Evolutionary conservation across 2,329 filamentous ascomycete genomes (phyloP).

Genomic region (Penicillium glabrum): DNA sequence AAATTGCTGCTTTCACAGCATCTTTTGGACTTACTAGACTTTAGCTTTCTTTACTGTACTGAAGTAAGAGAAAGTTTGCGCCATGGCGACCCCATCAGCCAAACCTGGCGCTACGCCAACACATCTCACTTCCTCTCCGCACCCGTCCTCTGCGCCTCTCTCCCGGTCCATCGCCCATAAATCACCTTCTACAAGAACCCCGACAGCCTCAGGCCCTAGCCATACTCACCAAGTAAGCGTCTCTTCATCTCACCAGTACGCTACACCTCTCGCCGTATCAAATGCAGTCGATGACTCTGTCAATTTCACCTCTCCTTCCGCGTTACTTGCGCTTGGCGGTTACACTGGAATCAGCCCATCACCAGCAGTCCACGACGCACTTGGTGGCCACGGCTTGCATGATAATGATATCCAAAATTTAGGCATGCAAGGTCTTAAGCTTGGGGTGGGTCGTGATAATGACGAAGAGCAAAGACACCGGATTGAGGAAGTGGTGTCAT

Average conservation of each 20-base stretch:
- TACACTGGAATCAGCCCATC: conserved; percentile 43
- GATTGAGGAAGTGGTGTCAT: conserved; percentile 42
- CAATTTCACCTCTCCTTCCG: conserved; percentile 47
- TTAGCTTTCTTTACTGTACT: neutral
- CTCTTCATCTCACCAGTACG: conserved; percentile 42
- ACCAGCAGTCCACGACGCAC: conserved; percentile 37
- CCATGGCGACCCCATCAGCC: conserved; percentile 48
- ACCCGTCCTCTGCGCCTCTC: conserved; percentile 42
- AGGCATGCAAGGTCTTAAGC: conserved; percentile 39
- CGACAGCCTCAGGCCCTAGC: conserved; percentile 39
- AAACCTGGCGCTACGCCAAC: conserved; percentile 46
- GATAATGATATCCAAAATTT: conserved; percentile 41
- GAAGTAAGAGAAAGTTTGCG: neutral
- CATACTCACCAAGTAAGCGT: conserved; percentile 35
- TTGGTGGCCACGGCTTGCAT: conserved; percentile 38
- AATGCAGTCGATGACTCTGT: conserved; percentile 42
- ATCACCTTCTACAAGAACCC: conserved; percentile 47
- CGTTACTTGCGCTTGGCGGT: conserved; percentile 44
- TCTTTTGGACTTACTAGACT: neutral
- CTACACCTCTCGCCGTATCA: conserved; percentile 42
- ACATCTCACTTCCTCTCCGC: conserved; percentile 45
- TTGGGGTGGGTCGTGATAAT: conserved; percentile 37
- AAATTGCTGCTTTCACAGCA: neutral
- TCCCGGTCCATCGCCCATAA: conserved; percentile 43
- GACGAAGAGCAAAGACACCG: conserved; percentile 43